Conservation (phyloP, 371 early-diverging fungal genomes). For the Mortierella sp. region DNA sequence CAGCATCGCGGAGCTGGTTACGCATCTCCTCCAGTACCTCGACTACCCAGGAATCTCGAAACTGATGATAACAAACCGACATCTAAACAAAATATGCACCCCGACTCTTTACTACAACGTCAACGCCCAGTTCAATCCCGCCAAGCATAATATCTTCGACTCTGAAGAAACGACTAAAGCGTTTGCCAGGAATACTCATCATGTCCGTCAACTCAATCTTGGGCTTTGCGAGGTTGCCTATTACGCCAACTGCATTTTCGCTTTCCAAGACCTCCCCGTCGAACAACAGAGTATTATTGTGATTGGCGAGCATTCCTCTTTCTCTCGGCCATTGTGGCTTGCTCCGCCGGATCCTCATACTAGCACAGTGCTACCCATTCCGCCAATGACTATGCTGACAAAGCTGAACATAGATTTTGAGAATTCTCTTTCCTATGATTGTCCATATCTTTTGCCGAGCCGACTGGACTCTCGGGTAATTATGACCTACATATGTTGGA, state of each 20-base stretch:
- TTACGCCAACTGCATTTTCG: not conserved
- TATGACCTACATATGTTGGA: no score
- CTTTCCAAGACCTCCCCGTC: not conserved
- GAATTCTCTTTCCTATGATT: no score
- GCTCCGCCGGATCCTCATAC: no score
- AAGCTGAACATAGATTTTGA: no score
- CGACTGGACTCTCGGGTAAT: no score
- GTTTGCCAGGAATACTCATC: not conserved
- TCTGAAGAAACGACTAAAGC: not conserved
- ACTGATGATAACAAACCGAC: not conserved
- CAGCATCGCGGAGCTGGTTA: not conserved
- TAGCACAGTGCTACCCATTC: no score
- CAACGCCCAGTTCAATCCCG: not conserved
- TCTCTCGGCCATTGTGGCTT: no score
- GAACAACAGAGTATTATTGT: no score
- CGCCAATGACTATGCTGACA: no score
- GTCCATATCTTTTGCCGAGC: no score
- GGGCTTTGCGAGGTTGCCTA: not conserved
- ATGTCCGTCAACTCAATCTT: not conserved
- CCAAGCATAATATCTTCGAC: not conserved
- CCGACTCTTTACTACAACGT: not conserved
- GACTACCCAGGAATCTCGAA: not conserved
- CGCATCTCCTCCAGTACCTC: not conserved
- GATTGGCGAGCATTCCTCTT: no score
- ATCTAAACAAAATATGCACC: not conserved